Conservation (phyloP, 2,329 filamentous ascomycete genomes). For the Camptophora hylomeconis region DNA sequence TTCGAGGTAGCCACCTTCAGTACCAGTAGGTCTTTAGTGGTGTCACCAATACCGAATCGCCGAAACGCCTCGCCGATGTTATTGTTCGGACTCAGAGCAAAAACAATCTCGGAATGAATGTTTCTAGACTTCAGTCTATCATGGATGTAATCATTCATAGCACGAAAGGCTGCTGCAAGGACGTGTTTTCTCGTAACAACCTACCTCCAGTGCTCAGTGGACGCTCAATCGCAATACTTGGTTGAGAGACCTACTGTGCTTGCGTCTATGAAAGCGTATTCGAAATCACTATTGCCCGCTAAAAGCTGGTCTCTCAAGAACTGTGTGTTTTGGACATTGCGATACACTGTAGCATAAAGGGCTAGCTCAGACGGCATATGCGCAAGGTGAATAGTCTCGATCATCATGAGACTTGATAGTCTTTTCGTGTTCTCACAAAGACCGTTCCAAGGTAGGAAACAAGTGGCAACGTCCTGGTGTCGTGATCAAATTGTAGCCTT, state of each 20-base stretch:
- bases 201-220: slow-evolving; percentile 29
- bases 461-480: too few species aligned
- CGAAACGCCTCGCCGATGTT: slow-evolving; percentile 91
- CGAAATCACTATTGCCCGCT: slow-evolving; percentile 69
- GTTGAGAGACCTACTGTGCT: slow-evolving; percentile 46
- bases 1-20: slow-evolving; percentile 58
- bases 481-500: too few species aligned
- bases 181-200: slow-evolving; percentile 61
- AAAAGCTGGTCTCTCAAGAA: slow-evolving; percentile 75
- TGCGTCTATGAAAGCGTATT: slow-evolving; percentile 90
- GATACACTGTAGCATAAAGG: slow-evolving; percentile 64
- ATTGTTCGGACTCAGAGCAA: slow-evolving; percentile 65
- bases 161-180: slow-evolving; percentile 62
- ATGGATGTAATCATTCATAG: slow-evolving; percentile 53
- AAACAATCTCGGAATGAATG: slow-evolving; percentile 79
- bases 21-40: slow-evolving; percentile 59
- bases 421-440: too few species aligned
- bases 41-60: slow-evolving; percentile 65
- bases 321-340: slow-evolving; percentile 59
- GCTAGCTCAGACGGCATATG: slow-evolving; percentile 57
- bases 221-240: too few species aligned
- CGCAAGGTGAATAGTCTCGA: slow-evolving; percentile 60
- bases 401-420: slow-evolving; percentile 19
- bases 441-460: too few species aligned
- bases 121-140: slow-evolving; percentile 63